Base-by-base conservation (phyloP, 305 asterid genomes). In the Ajuga reptans region DNA sequence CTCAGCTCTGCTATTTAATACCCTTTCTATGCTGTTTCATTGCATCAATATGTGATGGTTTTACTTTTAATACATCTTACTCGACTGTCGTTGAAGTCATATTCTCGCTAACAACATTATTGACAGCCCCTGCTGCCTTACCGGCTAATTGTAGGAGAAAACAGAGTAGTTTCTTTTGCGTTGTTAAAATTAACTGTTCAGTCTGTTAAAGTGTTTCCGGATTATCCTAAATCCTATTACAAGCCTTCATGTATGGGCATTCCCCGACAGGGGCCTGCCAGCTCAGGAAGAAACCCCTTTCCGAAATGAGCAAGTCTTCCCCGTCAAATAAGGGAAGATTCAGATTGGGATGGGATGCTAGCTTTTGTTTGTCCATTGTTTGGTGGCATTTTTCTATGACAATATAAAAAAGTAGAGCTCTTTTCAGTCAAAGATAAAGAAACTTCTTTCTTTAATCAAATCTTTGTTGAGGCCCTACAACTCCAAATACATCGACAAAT, bases 31-130 rank as follows among this genome's bases (percentile, higher is more conserved):
- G 34, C 36, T 64, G 24, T 66, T 64, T 39, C 45, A 6, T 33
- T 62, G 65, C 49, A 49, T 54, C 58, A 45, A 53, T 65, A 43
- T 51, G 17, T n/a, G 11, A 34, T 37, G 21, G 14, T 57, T 17
- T 33, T 66, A 41, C 42, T 29, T 68, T 50, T 66, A 24, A 42
- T 18, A 64, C 41, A 29, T 60, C 31, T 76, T 41, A 52, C 51
- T 61, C 50, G 11, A 31, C 57, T 61, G 37, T 45, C 46, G 34
- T 64, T 36, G 33, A 58, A 41, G 55, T 39, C 49, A 45, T 5
- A 42, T 17, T 34, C 21, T 37, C 15, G 36, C n/a, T 37, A 61
- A 34, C 29, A 9, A 62, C 47, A 46, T 9, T 2, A 4, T 46
- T 33, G 6, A 41, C 18, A 5, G 11, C 1, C 39, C 64, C 12